Base-by-base conservation (phyloP, 345 rosid species). In the Anastatica hierochuntica region DNA sequence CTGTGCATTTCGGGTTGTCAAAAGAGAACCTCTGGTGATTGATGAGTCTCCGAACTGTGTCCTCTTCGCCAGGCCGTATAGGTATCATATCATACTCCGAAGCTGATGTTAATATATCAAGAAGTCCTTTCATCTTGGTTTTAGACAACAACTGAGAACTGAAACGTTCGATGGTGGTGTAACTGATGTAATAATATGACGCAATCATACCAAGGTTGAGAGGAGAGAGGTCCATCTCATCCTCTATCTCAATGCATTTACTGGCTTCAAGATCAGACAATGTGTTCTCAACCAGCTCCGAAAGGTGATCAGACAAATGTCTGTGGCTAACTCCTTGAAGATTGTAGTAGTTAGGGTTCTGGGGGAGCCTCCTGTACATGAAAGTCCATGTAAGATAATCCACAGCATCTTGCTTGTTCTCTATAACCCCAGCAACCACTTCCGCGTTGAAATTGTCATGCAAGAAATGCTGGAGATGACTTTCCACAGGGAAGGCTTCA, bases 251-350 rank as follows among this genome's bases (percentile, higher is more conserved):
- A 30, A 84, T 73, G 65, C 90, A 90, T 60, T 79, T 87, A 60
- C 96, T 81, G 13, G 90, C 81, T 62, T 87, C 90, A 70, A 90
- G 67, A 62, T 82, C 83, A 66, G 74, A 68, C 69, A 88, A 60
- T 38, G 96, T 83, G 60, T 78, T 81, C 77, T 88, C 98, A 56
- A 88, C 94, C 51, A 87, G 89, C 81, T 83, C 95, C 0, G 96
- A 90, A 14, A 87, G 90, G 76, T 90, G 96, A 74, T 90, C 98
- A 21, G 96, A 90, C 18, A 90, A 94, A 79, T 90, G 98, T 76
- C 94, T 75, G 60, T 83, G 88, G 73, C 88, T 81, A 19, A 83
- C 88, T 56, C 96, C 95, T 75, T 88, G 98, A 37, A 90, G 96
- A 66, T 88, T 83, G 76, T 88, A 92, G 80, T 83, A 92, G 69